Base-by-base conservation (phyloP, 164 flowering plant species). In the grape (Vitis vinifera) region DNA sequence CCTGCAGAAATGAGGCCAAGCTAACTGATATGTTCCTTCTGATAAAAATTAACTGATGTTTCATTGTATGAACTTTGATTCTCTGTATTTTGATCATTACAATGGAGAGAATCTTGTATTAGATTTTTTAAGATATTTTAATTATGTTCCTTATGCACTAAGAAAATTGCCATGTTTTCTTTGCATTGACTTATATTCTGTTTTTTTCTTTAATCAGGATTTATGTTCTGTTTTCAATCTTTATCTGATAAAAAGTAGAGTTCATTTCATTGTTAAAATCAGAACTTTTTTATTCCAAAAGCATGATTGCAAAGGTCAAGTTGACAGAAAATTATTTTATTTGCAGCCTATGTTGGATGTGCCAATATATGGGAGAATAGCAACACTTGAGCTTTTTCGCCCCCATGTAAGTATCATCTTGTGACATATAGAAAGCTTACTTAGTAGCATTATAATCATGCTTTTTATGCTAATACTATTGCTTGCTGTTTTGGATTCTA, bases 281-380 rank as follows among this genome's bases (percentile, higher is more conserved):
- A 53, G 56, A 53, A 53, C n/a, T 53, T 14, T 53, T 13, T n/a
- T 13, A 8, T 63, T 14, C 37, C 4, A 63, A 52, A 29, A 51
- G 7, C 6, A 12, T 37, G 44, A 37, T 37, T 37, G 44, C 4
- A 37, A 37, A 37, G 44, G 44, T 37, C 44, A 37, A 37, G 44
- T 37, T 37, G 44, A 37, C 44, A 37, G 44, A 37, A 37, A 37
- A 37, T 37, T 37, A 37, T 10, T 67, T 67, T 37, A 51, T 49
- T 8, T 82, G 79, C 90, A 95, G 99, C 89, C 99, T 65, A 87
- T 93, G 92, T 66, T 95, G 83, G 99, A 95, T 83, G 97, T 93
- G 63, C 99, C 99, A 47, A 88, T 95, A 69, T 95, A 95, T 78
- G 98, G 99, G 77, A 89, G 99, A 85, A 95, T 95, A 75, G 98